A percentile compares a stretch with the other conserved stretches of the same genome.
phyloP scores from a whole-genome alignment of 768 basidiomycete genomes.

The Boletus subcaerulescens region DNA sequence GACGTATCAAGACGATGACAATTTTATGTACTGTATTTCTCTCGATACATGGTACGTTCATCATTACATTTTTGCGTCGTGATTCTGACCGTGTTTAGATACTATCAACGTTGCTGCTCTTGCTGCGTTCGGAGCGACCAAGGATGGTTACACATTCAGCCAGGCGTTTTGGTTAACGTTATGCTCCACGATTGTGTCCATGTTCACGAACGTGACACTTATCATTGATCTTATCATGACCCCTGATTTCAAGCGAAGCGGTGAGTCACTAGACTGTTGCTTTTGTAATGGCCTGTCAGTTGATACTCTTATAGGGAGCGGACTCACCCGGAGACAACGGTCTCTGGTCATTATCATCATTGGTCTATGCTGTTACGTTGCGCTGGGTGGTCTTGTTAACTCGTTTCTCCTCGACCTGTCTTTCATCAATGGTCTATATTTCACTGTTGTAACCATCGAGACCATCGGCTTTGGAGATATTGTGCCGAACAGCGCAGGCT shows the following conservation, averaged over 20 bases:
- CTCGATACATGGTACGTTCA: constrained; percentile 61
- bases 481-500: constrained; percentile 44
- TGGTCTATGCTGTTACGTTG: constrained; percentile 67
- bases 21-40: constrained; percentile 61
- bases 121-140: constrained; percentile 55
- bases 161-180: constrained; percentile 76
- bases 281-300: neutral
- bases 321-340: constrained; percentile 76
- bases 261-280: constrained; percentile 33
- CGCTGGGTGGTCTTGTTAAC: constrained; percentile 64
- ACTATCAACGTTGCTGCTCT: constrained; percentile 62
- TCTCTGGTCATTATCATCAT: constrained; percentile 79
- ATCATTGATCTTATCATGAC: constrained; percentile 59
- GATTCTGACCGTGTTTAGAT: constrained; percentile 41
- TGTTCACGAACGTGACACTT: constrained; percentile 65
- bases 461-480: constrained; percentile 80
- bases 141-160: constrained; percentile 69
- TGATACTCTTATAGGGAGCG: constrained; percentile 54
- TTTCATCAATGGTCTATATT: constrained; percentile 78
- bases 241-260: constrained; percentile 60
- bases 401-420: constrained; percentile 47
- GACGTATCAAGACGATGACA: constrained; percentile 58
- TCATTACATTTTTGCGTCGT: neutral
- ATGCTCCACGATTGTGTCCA: constrained; percentile 67
- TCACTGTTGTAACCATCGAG: constrained; percentile 70